phyloP scores from a whole-genome alignment of 257 asterid genomes.

The Penstemon newberryi region DNA sequence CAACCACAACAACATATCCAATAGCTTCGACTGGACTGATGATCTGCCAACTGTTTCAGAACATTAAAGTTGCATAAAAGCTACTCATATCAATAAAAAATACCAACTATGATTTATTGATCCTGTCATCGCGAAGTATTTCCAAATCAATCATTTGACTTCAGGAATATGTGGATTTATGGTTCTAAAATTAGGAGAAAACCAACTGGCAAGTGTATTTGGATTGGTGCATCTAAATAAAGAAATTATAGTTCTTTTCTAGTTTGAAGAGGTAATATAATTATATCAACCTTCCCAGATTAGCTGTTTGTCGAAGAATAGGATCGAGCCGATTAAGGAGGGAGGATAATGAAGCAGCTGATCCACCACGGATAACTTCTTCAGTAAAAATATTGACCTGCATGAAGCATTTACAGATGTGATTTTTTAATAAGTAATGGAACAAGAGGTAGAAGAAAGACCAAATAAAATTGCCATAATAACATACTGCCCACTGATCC shows the following conservation, averaged over 20 bases:
- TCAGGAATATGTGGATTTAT: slow-evolving; percentile 1
- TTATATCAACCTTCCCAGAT: slow-evolving; percentile 78
- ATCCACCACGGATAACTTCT: slow-evolving; percentile 95
- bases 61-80: slow-evolving; percentile 26
- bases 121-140: slow-evolving; percentile 2
- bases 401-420: slow-evolving; percentile 32
- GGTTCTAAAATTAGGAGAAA: slow-evolving; percentile 14
- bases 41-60: slow-evolving; percentile 90
- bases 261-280: neutral
- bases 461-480: slow-evolving; percentile 16
- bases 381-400: slow-evolving; percentile 94
- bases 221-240: slow-evolving; percentile 21
- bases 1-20: slow-evolving; percentile 92
- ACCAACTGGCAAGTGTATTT: slow-evolving; percentile 2
- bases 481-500: slow-evolving; percentile 83
- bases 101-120: slow-evolving; percentile 13
- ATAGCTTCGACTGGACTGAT: slow-evolving; percentile 95
- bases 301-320: slow-evolving; percentile 84
- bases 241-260: neutral
- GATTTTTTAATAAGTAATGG: slow-evolving; percentile 20
- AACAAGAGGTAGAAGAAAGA: slow-evolving; percentile 21
- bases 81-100: slow-evolving; percentile 13
- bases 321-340: slow-evolving; percentile 98
- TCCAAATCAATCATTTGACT: neutral
- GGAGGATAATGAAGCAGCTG: slow-evolving; percentile 94